A percentile compares a stretch with the other conserved stretches of the same genome.
Evolutionary conservation across 805 yeast genomes (phyloP).

Genomic region (Maudiozyma turicensis): DNA sequence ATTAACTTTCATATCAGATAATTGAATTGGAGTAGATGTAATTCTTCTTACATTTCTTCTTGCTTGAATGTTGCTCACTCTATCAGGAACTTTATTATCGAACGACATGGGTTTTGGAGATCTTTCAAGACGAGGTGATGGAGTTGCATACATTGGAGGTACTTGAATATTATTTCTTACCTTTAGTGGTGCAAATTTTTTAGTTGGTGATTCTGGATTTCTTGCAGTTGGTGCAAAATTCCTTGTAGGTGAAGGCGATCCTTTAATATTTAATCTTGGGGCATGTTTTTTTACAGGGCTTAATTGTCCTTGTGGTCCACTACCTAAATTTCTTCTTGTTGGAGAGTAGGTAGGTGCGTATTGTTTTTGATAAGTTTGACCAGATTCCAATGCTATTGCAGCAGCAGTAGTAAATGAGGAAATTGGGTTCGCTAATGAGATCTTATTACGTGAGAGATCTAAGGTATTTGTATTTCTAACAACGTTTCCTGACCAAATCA

Average conservation of each 20-base stretch:
- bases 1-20: neutral
- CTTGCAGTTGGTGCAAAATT: slow-evolving; percentile 9
- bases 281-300: slow-evolving; percentile 11
- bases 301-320: neutral
- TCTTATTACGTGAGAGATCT: slow-evolving; percentile 13
- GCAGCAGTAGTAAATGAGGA: slow-evolving; percentile 26
- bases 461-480: slow-evolving; percentile 13
- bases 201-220: slow-evolving; percentile 2
- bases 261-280: neutral
- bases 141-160: neutral
- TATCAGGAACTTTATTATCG: neutral
- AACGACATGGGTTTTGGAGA: neutral
- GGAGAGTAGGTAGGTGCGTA: slow-evolving; percentile 13
- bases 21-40: neutral
- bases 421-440: neutral
- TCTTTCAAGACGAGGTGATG: neutral
- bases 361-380: neutral
- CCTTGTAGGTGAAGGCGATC: slow-evolving; percentile 1
- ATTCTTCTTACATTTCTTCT: neutral
- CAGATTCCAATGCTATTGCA: slow-evolving; percentile 8
- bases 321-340: neutral
- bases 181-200: neutral
- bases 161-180: neutral
- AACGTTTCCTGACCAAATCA: slow-evolving; percentile 23
- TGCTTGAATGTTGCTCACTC: neutral